Evolutionary conservation across 176 grass and related monocot species (phyloP).

Genomic region (Olyra latifolia): DNA sequence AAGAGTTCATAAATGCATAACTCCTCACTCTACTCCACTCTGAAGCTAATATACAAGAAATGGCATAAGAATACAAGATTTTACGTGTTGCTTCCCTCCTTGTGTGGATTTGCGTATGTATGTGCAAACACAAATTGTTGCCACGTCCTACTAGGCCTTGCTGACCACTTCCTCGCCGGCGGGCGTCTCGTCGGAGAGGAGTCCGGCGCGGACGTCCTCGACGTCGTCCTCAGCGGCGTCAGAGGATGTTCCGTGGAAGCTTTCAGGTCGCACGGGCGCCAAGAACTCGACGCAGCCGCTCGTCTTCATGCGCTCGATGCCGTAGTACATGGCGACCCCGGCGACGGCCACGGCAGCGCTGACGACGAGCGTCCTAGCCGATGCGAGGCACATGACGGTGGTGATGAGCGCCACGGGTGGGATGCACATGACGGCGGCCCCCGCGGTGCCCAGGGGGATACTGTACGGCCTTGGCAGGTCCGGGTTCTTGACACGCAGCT

Average conservation of each 20-base stretch:
- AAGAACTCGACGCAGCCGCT: constrained; percentile 60
- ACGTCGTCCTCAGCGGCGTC: not conserved
- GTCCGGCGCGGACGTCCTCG: constrained; percentile 47
- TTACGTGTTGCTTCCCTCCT: not conserved
- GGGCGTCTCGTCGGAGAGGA: constrained; percentile 40
- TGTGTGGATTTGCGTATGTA: not conserved
- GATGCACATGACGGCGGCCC: constrained; percentile 60
- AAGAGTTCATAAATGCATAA: not conserved
- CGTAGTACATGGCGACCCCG: constrained; percentile 57
- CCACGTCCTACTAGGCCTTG: constrained; percentile 33
- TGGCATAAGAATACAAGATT: not conserved
- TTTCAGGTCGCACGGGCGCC: constrained; percentile 29
- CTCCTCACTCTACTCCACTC: not conserved
- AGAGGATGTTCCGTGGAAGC: not conserved
- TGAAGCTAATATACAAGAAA: constrained; percentile 22
- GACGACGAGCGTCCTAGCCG: constrained; percentile 55
- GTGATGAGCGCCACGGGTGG: constrained; percentile 63
- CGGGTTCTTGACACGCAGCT: constrained; percentile 78
- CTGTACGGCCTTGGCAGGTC: constrained; percentile 70
- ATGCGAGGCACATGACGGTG: constrained; percentile 82
- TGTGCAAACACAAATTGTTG: constrained; percentile 21
- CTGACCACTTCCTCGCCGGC: not conserved
- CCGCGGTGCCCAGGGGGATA: constrained; percentile 57
- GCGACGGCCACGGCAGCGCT: constrained; percentile 44
- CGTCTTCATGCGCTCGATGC: constrained; percentile 58